Conservation (phyloP, 2,329 filamentous ascomycete species). For the Fusarium sp. region DNA sequence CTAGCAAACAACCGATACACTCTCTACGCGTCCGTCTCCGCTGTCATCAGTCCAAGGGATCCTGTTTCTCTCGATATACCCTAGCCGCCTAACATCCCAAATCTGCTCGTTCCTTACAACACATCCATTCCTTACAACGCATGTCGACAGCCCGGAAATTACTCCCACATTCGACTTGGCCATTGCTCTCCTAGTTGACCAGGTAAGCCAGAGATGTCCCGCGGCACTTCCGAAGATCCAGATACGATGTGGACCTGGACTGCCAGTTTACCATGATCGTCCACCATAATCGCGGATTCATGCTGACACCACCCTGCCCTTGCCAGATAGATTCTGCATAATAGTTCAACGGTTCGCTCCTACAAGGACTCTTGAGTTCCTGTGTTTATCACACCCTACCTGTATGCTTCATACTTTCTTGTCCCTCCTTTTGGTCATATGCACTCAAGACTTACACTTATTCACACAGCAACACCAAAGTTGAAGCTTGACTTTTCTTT, state of each 20-base stretch:
- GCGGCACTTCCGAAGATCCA: conserved; percentile 52
- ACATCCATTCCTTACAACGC: conserved; percentile 43
- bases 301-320: conserved; percentile 48
- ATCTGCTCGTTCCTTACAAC: conserved; percentile 45
- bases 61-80: conserved; percentile 41
- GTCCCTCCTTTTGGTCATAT: conserved; percentile 40
- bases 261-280: conserved; percentile 44
- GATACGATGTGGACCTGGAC: conserved; percentile 49
- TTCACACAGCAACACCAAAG: conserved; percentile 50
- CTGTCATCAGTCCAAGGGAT: conserved; percentile 33
- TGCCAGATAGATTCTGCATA: conserved; percentile 46
- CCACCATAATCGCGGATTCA: conserved; percentile 41
- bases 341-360: conserved; percentile 47
- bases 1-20: conserved; percentile 24
- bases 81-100: conserved; percentile 35
- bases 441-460: conserved; percentile 45
- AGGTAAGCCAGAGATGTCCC: conserved; percentile 49
- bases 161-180: conserved; percentile 49
- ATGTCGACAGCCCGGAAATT: conserved; percentile 50
- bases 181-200: conserved; percentile 49
- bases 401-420: conserved; percentile 60
- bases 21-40: conserved; percentile 32
- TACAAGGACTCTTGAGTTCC: conserved; percentile 53
- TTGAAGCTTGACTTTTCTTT: conserved; percentile 64
- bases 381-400: conserved; percentile 64